Conservation (phyloP, 805 yeast species). For the Nakazawaea siamensis region DNA sequence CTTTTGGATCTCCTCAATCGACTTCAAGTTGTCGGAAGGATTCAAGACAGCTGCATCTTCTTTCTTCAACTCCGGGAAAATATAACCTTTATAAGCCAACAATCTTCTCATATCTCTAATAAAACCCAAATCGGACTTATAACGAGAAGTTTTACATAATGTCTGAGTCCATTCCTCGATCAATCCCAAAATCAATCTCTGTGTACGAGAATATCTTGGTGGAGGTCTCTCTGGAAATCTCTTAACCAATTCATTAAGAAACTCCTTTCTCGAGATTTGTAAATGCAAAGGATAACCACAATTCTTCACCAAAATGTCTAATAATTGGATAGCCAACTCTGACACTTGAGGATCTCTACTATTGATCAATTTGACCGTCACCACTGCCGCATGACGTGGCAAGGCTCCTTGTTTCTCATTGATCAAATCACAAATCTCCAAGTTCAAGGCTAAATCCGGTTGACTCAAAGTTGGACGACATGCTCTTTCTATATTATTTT, state of each 20-base stretch:
- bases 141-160: slow-evolving; percentile 79
- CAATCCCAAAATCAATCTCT: slow-evolving; percentile 76
- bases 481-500: slow-evolving; percentile 51
- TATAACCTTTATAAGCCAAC: slow-evolving; percentile 81
- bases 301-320: slow-evolving; percentile 91
- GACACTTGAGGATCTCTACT: slow-evolving; percentile 79
- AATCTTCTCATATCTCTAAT: slow-evolving; percentile 94
- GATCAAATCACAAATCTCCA: slow-evolving; percentile 89
- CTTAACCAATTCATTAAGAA: slow-evolving; percentile 85
- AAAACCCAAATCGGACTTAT: slow-evolving; percentile 86
- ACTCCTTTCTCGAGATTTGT: slow-evolving; percentile 91
- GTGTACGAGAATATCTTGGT: slow-evolving; percentile 71
- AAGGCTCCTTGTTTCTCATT: slow-evolving; percentile 87
- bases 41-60: slow-evolving; percentile 92
- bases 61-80: slow-evolving; percentile 83
- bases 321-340: slow-evolving; percentile 59
- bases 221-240: slow-evolving; percentile 95
- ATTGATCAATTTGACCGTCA: slow-evolving; percentile 76
- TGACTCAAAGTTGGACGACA: slow-evolving; percentile 76
- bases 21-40: slow-evolving; percentile 79
- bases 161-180: slow-evolving; percentile 98
- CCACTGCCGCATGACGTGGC: slow-evolving; percentile 88
- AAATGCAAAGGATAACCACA: slow-evolving; percentile 97
- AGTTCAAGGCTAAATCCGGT: slow-evolving; percentile 81
- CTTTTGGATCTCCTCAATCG: slow-evolving; percentile 82